Evolutionary conservation across 768 basidiomycete genomes (phyloP), one percentile per base, ranked within the genome.

Genomic region (Punctularia strigosozonata): DNA sequence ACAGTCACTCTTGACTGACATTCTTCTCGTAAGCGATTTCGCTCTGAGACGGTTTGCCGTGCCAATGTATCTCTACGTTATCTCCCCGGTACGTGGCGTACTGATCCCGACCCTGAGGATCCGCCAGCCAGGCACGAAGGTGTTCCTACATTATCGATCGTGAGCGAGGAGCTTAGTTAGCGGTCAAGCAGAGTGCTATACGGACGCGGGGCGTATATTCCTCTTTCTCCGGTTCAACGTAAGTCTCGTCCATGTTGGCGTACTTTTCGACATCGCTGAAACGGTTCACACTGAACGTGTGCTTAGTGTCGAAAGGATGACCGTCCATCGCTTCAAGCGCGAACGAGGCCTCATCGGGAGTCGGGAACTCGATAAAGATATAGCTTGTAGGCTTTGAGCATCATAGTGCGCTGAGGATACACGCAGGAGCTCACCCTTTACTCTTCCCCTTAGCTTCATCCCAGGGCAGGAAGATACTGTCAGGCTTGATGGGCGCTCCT

Each of bases 81-180:
- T 92, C 87, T 34, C 86, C 88, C 26, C 88, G 78, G 58, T 94
- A 91, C 26, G 88, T 91, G 41, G 88, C 80, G 64, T 90, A 90
- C 56, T 99, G 95, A 58, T 99, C 95, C 44, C 94, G 82, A 25
- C 91, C 90, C 58, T 81, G 79, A 18, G 77, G 68, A 61, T 99
- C 95, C 19, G 79, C 87, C 38, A 98, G 72, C 92, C 94, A 99
- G 38, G 87, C 84, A 34, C 88, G 77, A 44, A 97, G 72, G 63
- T 99, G 92, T 57, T 97, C 95, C 90, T 97, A 47, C 28, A 19
- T 8, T 23, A 32, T 6, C 32, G 17, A 31, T 19, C 43, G 4
- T 33, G 25, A 39, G 14, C 31, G 23, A 14, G 7, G 21, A 13
- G 17, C 14, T 21, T 36, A n/a, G 14, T 39, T 34, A 14, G 33